Base-by-base conservation (phyloP, 2,329 filamentous ascomycete genomes). In the Arthrinium phaeospermum region DNA sequence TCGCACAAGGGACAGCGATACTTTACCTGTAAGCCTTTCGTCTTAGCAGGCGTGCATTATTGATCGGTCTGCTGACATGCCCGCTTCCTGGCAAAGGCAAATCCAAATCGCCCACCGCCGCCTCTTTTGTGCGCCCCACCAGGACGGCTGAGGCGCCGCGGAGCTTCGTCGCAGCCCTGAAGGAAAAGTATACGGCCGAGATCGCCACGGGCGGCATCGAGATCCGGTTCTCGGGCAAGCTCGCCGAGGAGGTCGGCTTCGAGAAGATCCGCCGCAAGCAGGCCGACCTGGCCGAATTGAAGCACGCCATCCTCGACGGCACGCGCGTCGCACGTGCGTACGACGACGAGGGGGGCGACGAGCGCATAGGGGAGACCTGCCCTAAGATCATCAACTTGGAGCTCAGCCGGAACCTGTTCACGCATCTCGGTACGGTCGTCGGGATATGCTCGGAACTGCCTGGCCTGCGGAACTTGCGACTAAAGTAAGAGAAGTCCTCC, bases 161-260 rank as follows among this genome's bases (percentile, higher is more conserved):
- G 75, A 91, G 91, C 74, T 97, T 98, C 81, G 84, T 98, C 24
- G 88, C 93, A 77, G 96, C 94, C 3, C 85, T 98, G 71, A 89
- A 90, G 73, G 89, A 91, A 77, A 99, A 98, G 84, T 99, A 99
- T 81, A 93, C 92, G 4, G 88, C 91, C 3, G 89, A 92, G 72
- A 81, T 83, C 19, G 77, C 80, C 12, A 77, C 81, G 41, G 79
- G 83, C 16, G 80, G 83, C 10, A 86, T 87, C 69, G 86, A 90
- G 68, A 92, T 97, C 74, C 84, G 86, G 71, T 92, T 87, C 87
- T 97, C 86, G 83, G 93, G 82, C 49, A 98, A 98, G 83, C 89
- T 95, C 24, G 96, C 94, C 6, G 93, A 98, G 83, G 96, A 98
- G 83, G 90, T 98, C 46, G 96, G 96, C 44, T 98, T 98, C 77